Evolutionary conservation across 106 monocot genomes (phyloP), one percentile per base, ranked within the genome.

Genomic region (Vanilla planifolia): DNA sequence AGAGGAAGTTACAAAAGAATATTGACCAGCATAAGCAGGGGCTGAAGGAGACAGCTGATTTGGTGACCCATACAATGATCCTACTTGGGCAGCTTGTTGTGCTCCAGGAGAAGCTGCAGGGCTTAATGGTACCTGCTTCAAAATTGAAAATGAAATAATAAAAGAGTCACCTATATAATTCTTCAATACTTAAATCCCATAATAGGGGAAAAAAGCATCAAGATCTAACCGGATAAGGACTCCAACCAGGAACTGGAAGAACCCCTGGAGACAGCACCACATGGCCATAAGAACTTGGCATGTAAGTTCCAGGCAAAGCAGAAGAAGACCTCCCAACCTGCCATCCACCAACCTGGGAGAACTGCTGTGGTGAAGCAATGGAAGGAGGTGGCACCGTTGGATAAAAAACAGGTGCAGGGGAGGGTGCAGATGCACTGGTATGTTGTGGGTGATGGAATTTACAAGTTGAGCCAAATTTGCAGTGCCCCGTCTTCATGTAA

Each of bases 401-500:
- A 79, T 85, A 85, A 77, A 72, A 75, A 58, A 70, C 33, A 21
- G 79, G 56, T 62, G 79, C 66, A 32, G 79, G 51, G 22, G 76
- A 70, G 34, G 81, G 80, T 29, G 62, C 33, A 33, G 84, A 66
- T 15, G 51, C 30, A 53, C 74, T 65, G 61, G 34, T 34, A 59
- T 66, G 73, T 60, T 92, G 84, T 3, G 92, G 92, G 33, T 92
- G 92, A 67, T 92, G 77, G 52, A 87, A 92, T 71, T 92, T 92
- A 75, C 92, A 92, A 17, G 84, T 84, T n/a, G 64, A 61, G 48
- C 87, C 92, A 76, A 92, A 92, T 63, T 87, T 92, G 60, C 92
- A 92, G 29, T 73, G 75, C 26, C 84, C 87, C 22, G 83, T 84
- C 60, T 80, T 92, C 65, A 92, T 48, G 65, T 92, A 92, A 57